phyloP scores from a whole-genome alignment of 164 flowering plant genomes.

The Vitis rotundifolia region DNA sequence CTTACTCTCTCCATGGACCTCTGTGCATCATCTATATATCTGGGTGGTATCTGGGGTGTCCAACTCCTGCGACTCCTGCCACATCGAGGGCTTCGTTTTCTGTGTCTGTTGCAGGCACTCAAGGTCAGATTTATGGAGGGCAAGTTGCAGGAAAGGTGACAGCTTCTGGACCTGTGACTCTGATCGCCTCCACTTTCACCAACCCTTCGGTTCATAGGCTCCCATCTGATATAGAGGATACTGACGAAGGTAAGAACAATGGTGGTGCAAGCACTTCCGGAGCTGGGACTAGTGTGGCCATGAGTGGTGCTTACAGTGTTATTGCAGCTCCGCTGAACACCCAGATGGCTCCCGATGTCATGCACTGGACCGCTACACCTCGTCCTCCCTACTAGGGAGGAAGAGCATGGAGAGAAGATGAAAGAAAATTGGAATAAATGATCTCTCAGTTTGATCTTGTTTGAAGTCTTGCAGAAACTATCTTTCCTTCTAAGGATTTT shows the following conservation, averaged over 20 bases:
- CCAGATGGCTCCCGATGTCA: slow-evolving; percentile 28
- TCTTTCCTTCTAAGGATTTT: not conserved
- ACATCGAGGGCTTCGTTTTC: slow-evolving; percentile 21
- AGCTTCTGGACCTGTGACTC: slow-evolving; percentile 31
- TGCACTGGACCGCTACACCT: slow-evolving; percentile 28
- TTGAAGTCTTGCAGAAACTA: too few species aligned
- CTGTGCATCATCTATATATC: slow-evolving; percentile 50
- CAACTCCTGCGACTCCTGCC: not conserved
- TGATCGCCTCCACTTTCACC: slow-evolving; percentile 35
- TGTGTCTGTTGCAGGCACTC: slow-evolving; percentile 39
- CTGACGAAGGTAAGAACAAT: not conserved
- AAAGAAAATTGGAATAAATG: not conserved
- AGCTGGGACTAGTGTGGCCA: slow-evolving; percentile 5
- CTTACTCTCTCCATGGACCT: slow-evolving; percentile 54
- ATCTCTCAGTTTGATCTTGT: too few species aligned
- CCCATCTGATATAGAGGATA: slow-evolving; percentile 16
- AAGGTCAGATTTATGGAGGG: slow-evolving; percentile 54
- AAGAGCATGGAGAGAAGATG: not conserved
- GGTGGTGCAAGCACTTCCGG: slow-evolving; percentile 6
- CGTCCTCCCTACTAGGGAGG: slow-evolving; percentile 22
- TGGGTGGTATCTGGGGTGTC: slow-evolving; percentile 33
- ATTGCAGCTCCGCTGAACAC: slow-evolving; percentile 18
- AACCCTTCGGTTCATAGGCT: slow-evolving; percentile 27
- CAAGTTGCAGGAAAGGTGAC: slow-evolving; percentile 32
- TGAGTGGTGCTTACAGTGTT: slow-evolving; percentile 1